Evolutionary conservation across 352 stramenopile genomes (phyloP), one percentile per base, ranked within the genome.

Genomic region (Phytopythium delawarense): DNA sequence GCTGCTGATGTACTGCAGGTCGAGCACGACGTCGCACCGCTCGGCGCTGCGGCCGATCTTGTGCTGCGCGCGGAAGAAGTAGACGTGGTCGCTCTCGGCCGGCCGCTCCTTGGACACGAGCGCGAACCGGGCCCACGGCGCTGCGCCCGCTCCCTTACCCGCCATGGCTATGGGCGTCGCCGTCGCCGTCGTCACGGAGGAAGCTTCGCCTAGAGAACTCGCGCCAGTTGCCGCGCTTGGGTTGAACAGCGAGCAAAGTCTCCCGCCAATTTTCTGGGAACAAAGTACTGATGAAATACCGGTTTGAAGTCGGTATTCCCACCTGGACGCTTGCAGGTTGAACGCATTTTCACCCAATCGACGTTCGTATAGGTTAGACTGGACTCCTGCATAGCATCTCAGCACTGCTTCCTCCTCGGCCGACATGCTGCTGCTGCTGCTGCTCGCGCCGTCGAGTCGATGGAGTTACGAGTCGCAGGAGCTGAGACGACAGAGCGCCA

Each of bases 1-100:
- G 45, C 75, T 80, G 65, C 83, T 92, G 67, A 92, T 81, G 62
- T 88, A 88, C 50, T 69, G 69, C 57, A 77, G 66, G 56, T 84
- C 66, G 40, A 92, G 59, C 44, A 89, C 64, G 32, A 79, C 46
- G 66, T 92, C 69, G n/a, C 67, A 71, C 48, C 68, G 76, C 45
- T 49, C 58, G 16, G 72, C 65, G 42, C 74, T 81, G 64, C 84
- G 81, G 16, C 84, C 84, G 50, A 92, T 87, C 32, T 59, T 70
- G 44, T 80, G 84, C 50, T 49, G 48, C 57, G 65, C 67, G 12
- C 63, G 63, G 18, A 55, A 65, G 56, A 92, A 88, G 65, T 87
- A 84, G 34, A 92, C 68, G 63, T 89, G 79, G 64, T 92, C 79
- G 32, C 51, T 78, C 57, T 92, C 79, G 3, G 70, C 65, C 12